These are phyloP conservation scores for Termitomyces sp. DNA, from an alignment of 768 basidiomycete species.

Conservation along the genomic window DNA sequence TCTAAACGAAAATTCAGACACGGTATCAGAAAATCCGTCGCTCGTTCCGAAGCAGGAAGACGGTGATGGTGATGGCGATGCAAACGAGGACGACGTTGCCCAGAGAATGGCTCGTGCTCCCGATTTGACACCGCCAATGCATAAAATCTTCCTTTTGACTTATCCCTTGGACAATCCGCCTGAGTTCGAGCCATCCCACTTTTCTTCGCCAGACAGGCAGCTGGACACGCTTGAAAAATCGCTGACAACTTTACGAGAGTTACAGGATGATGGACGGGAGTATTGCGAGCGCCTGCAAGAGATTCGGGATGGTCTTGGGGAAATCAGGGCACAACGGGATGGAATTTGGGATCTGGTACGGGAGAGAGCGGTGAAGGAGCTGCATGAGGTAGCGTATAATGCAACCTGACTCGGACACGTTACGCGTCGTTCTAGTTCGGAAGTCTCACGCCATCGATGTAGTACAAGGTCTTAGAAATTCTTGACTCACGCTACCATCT, in stretches of 20 bases:
- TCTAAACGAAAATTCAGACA: conserved; percentile 65
- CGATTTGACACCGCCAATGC: conserved; percentile 57
- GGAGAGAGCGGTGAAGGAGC: conserved; percentile 66
- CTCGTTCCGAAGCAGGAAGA: conserved; percentile 67
- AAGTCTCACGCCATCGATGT: conserved; percentile 5
- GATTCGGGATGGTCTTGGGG: conserved; percentile 76
- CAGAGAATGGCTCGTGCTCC: conserved; percentile 53
- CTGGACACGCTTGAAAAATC: conserved; percentile 71
- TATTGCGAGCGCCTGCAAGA: conserved; percentile 83
- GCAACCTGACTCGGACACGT: conserved; percentile 17
- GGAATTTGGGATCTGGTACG: conserved; percentile 75
- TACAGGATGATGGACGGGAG: conserved; percentile 84
- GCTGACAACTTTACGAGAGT: conserved; percentile 65
- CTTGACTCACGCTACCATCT: conserved; percentile 8
- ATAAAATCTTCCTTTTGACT: conserved; percentile 62
- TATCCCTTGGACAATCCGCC: conserved; percentile 41
- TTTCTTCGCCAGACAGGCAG: conserved; percentile 61
- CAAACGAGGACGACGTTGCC: conserved; percentile 35
- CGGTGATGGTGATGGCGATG: conserved; percentile 55
- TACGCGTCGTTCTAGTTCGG: neutral
- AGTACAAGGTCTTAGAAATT: neutral
- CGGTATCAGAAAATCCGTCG: conserved; percentile 27
- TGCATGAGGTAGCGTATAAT: conserved; percentile 58
- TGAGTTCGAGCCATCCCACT: conserved; percentile 52
- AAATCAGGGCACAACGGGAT: conserved; percentile 65